Conservation (phyloP, 2,329 filamentous ascomycete genomes). For the Trichophyton mentagrophytes region DNA sequence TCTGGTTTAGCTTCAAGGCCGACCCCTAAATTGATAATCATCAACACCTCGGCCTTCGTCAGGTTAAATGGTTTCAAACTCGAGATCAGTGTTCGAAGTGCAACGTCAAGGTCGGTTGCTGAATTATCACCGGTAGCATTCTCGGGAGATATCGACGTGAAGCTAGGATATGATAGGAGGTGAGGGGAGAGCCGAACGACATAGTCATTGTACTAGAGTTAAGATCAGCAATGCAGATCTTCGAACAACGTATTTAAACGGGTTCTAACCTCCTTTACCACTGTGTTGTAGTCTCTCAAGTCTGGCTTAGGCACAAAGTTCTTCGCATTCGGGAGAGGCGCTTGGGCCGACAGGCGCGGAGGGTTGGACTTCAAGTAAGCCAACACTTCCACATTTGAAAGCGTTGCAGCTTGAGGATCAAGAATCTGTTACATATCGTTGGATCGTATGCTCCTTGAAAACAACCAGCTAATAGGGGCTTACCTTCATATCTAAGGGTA, state of each 20-base stretch:
- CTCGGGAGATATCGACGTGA: conserved; percentile 9
- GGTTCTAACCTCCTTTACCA: conserved; percentile 33
- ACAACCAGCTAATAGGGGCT: neutral
- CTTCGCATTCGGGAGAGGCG: conserved; percentile 25
- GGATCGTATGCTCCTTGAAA: neutral
- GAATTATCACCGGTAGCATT: conserved; percentile 11
- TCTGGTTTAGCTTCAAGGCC: conserved; percentile 18
- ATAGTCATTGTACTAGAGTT: conserved; percentile 30
- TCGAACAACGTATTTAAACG: neutral
- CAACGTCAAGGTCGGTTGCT: conserved; percentile 26
- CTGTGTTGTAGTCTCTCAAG: conserved; percentile 34
- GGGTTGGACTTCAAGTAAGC: conserved; percentile 31
- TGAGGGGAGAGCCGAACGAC: conserved; percentile 29
- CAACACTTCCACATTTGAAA: conserved; percentile 35
- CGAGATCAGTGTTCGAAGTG: conserved; percentile 26
- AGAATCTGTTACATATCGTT: conserved; percentile 26
- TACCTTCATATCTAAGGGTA: neutral
- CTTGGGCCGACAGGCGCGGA: conserved; percentile 27
- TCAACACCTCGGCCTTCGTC: conserved; percentile 36
- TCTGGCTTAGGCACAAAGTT: conserved; percentile 32
- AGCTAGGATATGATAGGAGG: conserved; percentile 27
- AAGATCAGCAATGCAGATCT: neutral
- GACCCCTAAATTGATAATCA: conserved; percentile 35
- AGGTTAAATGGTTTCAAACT: conserved; percentile 29
- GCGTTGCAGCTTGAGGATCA: conserved; percentile 33